Conservation (phyloP, 2,329 filamentous ascomycete genomes). For the Fusarium penzigii region DNA sequence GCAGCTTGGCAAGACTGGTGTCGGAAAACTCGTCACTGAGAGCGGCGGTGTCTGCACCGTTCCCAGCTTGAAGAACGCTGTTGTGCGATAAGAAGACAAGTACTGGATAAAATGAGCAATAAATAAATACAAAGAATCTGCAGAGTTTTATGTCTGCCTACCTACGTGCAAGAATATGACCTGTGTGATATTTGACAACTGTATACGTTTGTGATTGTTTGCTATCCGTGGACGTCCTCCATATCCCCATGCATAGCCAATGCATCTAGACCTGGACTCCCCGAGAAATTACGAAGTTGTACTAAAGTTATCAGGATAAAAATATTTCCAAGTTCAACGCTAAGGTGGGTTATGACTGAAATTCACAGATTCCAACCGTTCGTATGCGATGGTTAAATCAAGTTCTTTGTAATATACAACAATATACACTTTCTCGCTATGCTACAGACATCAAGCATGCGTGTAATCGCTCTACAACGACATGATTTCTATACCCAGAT, state of each 20-base stretch:
- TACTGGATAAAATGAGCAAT: background rate
- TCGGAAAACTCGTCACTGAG: conserved; percentile 72
- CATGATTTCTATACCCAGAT: conserved; percentile 13
- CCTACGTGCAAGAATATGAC: too few species aligned
- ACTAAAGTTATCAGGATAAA: too few species aligned
- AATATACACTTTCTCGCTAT: conserved; percentile 18
- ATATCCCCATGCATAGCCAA: too few species aligned
- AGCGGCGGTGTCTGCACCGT: conserved; percentile 82
- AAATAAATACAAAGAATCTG: conserved; percentile 10
- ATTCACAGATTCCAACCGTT: too few species aligned
- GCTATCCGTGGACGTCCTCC: too few species aligned
- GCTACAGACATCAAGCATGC: conserved; percentile 11
- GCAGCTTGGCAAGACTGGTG: conserved; percentile 69
- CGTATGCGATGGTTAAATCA: background rate
- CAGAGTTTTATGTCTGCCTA: background rate
- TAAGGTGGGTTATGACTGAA: too few species aligned
- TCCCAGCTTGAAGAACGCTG: conserved; percentile 74
- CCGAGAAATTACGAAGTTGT: too few species aligned
- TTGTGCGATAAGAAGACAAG: conserved; percentile 69
- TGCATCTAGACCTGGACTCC: too few species aligned
- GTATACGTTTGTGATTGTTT: too few species aligned
- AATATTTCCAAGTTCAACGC: too few species aligned
- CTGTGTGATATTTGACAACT: too few species aligned
- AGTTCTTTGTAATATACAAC: conserved; percentile 17
- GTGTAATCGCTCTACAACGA: background rate